Base-by-base conservation (phyloP, 805 yeast species). In the Saccharomyces paradoxus region DNA sequence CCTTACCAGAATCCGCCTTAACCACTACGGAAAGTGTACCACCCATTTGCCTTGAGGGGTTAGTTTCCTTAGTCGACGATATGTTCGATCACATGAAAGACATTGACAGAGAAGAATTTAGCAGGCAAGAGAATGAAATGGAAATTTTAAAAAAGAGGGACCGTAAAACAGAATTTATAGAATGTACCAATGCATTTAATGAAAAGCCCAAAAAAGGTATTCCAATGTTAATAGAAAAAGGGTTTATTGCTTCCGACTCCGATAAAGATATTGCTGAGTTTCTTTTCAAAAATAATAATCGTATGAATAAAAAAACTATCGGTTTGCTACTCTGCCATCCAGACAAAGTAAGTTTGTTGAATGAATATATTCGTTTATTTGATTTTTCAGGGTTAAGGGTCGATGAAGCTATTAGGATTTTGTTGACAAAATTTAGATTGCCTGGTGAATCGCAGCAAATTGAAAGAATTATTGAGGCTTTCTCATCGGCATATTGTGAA, bases 381-480 rank as follows among this genome's bases (percentile, higher is more conserved):
- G 92, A 91, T 55, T 91, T 91, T 66, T 74, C 76, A 41, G 86
- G 81, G 21, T 74, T 87, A 61, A 77, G 99, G 64, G 92, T 95
- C 2, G 99, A 94, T 69, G 97, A 92, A 70, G 97, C 97, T 0
- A 74, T 94, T 52, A 79, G 99, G 63, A 77, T 87, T 54, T 70
- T 94, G 56, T 75, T 95, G 60, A 86, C 87, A 54, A 81, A 87
- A 22, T 92, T 94, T 66, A 81, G 99, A 68, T 77, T 94, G 50
- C 98, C 98, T 1, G 99, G 99, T 56, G 99, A 94, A 71, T 87
- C 97, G 0, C 98, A 90, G 65, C 97, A 89, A 69, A 94, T 94
- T 67, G 99, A 94, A 69, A 79, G 97, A 63, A 81, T 92, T 14
- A 86, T 94, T 29, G 97, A 92, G 63, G 76, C 82, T 5, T 94